Evolutionary conservation across 768 basidiomycete genomes (phyloP), one percentile per base, ranked within the genome.

Genomic region (Suillus paluster): DNA sequence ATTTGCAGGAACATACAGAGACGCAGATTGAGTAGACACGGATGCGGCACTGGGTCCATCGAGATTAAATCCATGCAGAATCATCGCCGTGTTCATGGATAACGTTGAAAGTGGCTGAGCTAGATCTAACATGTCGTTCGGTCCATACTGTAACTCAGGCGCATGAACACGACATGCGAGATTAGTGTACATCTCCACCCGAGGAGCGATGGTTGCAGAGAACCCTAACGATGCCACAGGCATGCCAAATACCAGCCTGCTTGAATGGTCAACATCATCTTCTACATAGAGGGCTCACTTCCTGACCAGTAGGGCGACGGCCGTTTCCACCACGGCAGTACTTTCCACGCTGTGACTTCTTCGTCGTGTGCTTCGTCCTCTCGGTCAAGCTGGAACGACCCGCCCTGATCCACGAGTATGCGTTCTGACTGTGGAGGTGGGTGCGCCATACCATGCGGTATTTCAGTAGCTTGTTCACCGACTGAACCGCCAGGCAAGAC

Each of bases 271-370:
- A 59, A 49, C 33, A 46, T n/a, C 39, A 34, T 45, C 36, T 50
- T 34, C 34, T 33, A 41, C 38, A 41, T 30, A 23, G 38, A 34
- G 33, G 54, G 19, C 8, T 27, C 11, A 6, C 23, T 25, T 10
- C 76, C 85, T 66, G 64, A 92, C 92, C 91, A 93, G 77, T 79
- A 82, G 0, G 90, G 81, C 0, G 91, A 91, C 4, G 92, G 90
- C 45, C 83, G 78, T 75, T 79, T 91, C 84, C 88, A 92, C 91
- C 91, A 93, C 4, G 90, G 87, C 50, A 81, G 77, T 4, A 44
- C 64, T 61, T 71, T 68, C 63, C 74, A 68, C 53, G 68, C 64
- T 0, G 57, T 50, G 17, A 71, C 58, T 39, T 74, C 69, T 39
- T 72, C 71, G 23, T 67, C 69, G 48, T 79, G 76, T 3, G 61